Conservation (phyloP, 495 filamentous ascomycete species). For the Podospora pseudocomata region DNA sequence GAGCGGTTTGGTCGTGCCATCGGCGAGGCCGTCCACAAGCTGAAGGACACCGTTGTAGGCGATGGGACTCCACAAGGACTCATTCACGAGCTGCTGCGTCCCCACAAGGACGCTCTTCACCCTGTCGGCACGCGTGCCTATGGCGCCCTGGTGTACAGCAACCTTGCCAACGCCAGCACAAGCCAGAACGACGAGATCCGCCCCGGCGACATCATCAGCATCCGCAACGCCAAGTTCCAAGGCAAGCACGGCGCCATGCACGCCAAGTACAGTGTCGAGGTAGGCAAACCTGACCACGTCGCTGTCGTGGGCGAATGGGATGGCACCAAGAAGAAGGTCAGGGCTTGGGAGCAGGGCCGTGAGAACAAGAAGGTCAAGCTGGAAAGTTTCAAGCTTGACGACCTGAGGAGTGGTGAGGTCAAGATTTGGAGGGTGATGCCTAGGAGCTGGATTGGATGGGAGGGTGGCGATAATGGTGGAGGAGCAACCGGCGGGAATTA, state of each 20-base stretch:
- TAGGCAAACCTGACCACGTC: slow-evolving; percentile 91
- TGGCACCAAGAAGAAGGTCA: slow-evolving; percentile 95
- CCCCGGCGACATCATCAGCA: slow-evolving; percentile 86
- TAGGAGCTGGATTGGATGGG: slow-evolving; percentile 89
- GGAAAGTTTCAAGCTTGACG: slow-evolving; percentile 89
- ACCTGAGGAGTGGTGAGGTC: slow-evolving; percentile 88
- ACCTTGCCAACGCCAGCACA: slow-evolving; percentile 87
- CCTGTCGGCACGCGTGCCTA: slow-evolving; percentile 85
- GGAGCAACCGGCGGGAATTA: slow-evolving; percentile 22
- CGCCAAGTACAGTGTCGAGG: slow-evolving; percentile 83
- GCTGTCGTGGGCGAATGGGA: slow-evolving; percentile 98
- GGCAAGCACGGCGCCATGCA: slow-evolving; percentile 94
- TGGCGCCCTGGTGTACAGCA: slow-evolving; percentile 88
- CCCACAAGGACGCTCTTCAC: slow-evolving; percentile 66
- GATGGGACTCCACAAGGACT: slow-evolving; percentile 77
- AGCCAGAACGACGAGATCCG: slow-evolving; percentile 92
- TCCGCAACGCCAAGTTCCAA: slow-evolving; percentile 92
- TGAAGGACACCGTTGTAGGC: slow-evolving; percentile 74
- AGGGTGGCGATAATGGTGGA: slow-evolving; percentile 24
- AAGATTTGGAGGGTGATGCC: slow-evolving; percentile 98
- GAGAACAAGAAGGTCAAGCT: slow-evolving; percentile 93
- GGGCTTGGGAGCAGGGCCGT: slow-evolving; percentile 91
- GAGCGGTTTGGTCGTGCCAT: slow-evolving; percentile 72
- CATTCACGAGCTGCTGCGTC: slow-evolving; percentile 70
- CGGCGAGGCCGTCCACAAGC: slow-evolving; percentile 58